Percentiles rank a stretch among this genome's conserved stretches.
Conservation (phyloP, 2,329 filamentous ascomycete genomes). For the Helotiales sp. region DNA sequence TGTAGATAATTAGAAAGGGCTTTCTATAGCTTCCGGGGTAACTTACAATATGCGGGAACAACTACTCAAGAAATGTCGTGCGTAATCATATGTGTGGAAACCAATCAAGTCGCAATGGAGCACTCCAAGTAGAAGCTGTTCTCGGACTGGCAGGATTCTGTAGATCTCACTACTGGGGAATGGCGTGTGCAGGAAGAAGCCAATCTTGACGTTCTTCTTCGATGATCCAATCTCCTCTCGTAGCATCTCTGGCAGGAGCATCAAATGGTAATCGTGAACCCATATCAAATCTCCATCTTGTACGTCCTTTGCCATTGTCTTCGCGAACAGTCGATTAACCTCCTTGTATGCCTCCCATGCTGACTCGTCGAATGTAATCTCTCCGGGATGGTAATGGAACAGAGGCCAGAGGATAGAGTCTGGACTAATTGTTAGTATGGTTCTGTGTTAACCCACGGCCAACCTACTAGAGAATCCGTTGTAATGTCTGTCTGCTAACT, state of each 20-base stretch:
- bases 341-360: conserved; percentile 93
- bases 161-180: conserved; percentile 98
- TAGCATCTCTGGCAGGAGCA: conserved; percentile 95
- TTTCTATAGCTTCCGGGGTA: background rate
- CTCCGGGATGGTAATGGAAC: conserved; percentile 97
- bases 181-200: conserved; percentile 96
- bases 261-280: conserved; percentile 98
- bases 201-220: conserved; percentile 94
- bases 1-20: conserved; percentile 35
- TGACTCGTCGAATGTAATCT: conserved; percentile 96
- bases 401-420: conserved; percentile 98
- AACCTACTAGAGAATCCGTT: conserved; percentile 93
- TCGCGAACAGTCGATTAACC: conserved; percentile 90
- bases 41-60: conserved; percentile 89
- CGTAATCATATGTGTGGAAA: conserved; percentile 99
- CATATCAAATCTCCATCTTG: conserved; percentile 94
- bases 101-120: conserved; percentile 94
- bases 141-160: conserved; percentile 89
- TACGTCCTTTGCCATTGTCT: conserved; percentile 84
- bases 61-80: conserved; percentile 94
- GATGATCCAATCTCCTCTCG: conserved; percentile 82
- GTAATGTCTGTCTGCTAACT: conserved; percentile 93
- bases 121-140: conserved; percentile 84
- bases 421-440: conserved; percentile 45
- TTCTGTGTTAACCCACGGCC: background rate